Conservation (phyloP, 2,329 filamentous ascomycete species). For the Pestalotiopsis sp. region DNA sequence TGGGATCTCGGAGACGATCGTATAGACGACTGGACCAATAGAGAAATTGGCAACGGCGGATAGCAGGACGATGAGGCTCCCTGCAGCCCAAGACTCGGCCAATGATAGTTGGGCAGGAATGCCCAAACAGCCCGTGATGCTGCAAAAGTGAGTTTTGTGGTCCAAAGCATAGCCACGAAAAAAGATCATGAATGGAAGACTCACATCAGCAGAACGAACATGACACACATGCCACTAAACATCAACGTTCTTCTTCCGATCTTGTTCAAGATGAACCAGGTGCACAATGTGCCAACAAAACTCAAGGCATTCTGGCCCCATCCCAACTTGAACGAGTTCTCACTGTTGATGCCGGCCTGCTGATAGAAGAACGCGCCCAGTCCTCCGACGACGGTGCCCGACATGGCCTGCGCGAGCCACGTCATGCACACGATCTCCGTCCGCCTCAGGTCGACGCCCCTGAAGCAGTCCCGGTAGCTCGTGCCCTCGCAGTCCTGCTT, state of each 20-base stretch:
- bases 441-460: slow-evolving; percentile 73
- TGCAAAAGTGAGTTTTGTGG: not conserved
- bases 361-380: slow-evolving; percentile 38
- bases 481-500: slow-evolving; percentile 73
- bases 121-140: slow-evolving; percentile 27
- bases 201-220: slow-evolving; percentile 38
- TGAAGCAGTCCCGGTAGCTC: slow-evolving; percentile 82
- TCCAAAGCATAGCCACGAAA: not conserved
- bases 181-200: slow-evolving; percentile 35
- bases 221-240: slow-evolving; percentile 38
- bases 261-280: slow-evolving; percentile 40
- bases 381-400: slow-evolving; percentile 32
- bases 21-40: slow-evolving; percentile 47
- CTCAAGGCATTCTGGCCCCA: slow-evolving; percentile 40
- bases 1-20: slow-evolving; percentile 48
- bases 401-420: slow-evolving; percentile 43
- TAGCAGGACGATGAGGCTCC: slow-evolving; percentile 43
- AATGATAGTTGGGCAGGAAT: slow-evolving; percentile 36
- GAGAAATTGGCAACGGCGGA: slow-evolving; percentile 46
- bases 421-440: slow-evolving; percentile 73
- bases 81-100: slow-evolving; percentile 43
- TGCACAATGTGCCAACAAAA: slow-evolving; percentile 41
- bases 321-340: slow-evolving; percentile 32
- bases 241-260: slow-evolving; percentile 43
- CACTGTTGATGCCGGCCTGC: slow-evolving; percentile 33